These are phyloP conservation scores for Fagopyrum tataricum DNA, from an alignment of 148 eudicot species.

Conservation along the genomic window DNA sequence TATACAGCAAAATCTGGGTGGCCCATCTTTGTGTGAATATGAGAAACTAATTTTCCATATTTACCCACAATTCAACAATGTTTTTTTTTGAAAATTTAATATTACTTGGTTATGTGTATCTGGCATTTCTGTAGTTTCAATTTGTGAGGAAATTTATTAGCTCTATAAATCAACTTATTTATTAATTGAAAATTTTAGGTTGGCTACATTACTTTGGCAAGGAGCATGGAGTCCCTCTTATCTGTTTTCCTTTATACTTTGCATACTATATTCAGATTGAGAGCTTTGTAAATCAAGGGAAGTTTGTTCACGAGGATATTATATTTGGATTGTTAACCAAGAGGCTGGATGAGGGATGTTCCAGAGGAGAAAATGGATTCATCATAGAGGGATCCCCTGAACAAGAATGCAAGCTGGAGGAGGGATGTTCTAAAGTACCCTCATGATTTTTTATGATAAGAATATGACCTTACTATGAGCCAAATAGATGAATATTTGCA, in stretches of 20 bases:
- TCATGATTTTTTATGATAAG: too few relatives aligned
- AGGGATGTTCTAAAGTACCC: too few relatives aligned
- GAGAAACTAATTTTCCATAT: neutral
- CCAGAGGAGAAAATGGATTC: constrained; percentile 76
- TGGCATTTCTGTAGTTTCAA: neutral
- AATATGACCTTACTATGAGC: too few relatives aligned
- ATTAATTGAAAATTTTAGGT: neutral
- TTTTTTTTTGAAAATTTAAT: neutral
- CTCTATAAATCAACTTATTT: neutral
- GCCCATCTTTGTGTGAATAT: too few relatives aligned
- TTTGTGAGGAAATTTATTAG: neutral
- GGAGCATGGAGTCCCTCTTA: neutral
- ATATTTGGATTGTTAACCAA: constrained; percentile 76
- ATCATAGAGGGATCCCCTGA: constrained; percentile 88
- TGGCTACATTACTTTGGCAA: too few relatives aligned
- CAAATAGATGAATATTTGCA: too few relatives aligned
- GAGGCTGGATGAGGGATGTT: constrained; percentile 74
- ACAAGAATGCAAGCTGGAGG: constrained; percentile 81
- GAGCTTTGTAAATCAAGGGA: constrained; percentile 63
- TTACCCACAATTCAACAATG: neutral
- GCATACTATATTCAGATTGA: constrained; percentile 43
- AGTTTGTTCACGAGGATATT: constrained; percentile 77
- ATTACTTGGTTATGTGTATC: neutral
- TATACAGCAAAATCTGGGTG: too few relatives aligned
- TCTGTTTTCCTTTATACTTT: neutral